Conservation (phyloP, 2,329 filamentous ascomycete genomes). For the Aspergillus udagawae region DNA sequence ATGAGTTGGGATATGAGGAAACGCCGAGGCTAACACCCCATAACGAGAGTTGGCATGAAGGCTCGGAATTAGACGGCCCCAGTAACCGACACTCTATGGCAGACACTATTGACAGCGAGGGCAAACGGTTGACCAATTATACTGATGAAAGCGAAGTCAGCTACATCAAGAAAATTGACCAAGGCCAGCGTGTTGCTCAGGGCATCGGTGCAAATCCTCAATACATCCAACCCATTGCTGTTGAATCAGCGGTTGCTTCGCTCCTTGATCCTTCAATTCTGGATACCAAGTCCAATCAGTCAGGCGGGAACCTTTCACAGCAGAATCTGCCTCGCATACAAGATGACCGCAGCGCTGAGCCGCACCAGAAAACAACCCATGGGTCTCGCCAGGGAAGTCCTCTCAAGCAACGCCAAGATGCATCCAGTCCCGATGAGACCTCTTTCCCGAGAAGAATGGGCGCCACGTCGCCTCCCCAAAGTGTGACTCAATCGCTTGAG, state of each 20-base stretch:
- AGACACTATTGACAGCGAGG: constrained; percentile 48
- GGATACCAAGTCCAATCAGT: constrained; percentile 55
- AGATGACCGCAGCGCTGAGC: constrained; percentile 24
- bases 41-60: constrained; percentile 22
- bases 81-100: constrained; percentile 50
- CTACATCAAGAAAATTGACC: constrained; percentile 56
- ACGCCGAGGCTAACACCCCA: constrained; percentile 23
- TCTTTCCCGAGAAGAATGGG: constrained; percentile 38
- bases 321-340: constrained; percentile 39
- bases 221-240: constrained; percentile 67
- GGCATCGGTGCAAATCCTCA: constrained; percentile 70
- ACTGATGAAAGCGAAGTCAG: constrained; percentile 55
- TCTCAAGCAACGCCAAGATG: constrained; percentile 41
- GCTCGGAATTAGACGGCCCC: constrained; percentile 41
- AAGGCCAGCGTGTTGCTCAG: constrained; percentile 67
- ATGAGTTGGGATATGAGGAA: constrained; percentile 38
- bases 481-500: constrained; percentile 47
- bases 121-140: constrained; percentile 49
- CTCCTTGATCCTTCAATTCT: constrained; percentile 79
- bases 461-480: constrained; percentile 52
- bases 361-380: constrained; percentile 18
- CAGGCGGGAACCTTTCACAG: constrained; percentile 43
- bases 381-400: constrained; percentile 41
- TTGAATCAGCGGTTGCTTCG: constrained; percentile 89
- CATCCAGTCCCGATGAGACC: constrained; percentile 33